These are phyloP conservation scores for Bryum argenteum DNA, from an alignment of 225 moss, liverwort and hornwort genomes.

Conservation along the genomic window DNA sequence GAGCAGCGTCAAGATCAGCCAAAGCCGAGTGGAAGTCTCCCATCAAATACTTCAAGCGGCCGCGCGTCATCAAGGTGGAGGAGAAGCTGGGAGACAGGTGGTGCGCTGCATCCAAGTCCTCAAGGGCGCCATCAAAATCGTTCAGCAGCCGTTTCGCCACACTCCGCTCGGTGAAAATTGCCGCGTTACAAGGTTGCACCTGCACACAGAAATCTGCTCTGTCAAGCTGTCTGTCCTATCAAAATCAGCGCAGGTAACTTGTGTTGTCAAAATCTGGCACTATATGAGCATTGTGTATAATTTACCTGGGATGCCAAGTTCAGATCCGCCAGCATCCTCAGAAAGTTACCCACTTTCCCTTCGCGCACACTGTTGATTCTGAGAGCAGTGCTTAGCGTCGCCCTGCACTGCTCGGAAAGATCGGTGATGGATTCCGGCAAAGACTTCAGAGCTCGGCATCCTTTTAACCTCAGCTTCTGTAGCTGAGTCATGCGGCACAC, in stretches of 20 bases:
- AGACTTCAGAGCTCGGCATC: constrained; percentile 29
- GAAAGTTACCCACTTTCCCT: constrained; percentile 36
- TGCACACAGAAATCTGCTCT: neutral
- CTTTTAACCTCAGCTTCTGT: constrained; percentile 31
- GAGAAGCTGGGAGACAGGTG: constrained; percentile 43
- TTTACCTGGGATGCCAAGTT: constrained; percentile 30
- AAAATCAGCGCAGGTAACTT: too few relatives aligned
- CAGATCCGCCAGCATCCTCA: constrained; percentile 41
- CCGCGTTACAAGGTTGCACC: constrained; percentile 38
- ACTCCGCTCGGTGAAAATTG: constrained; percentile 40
- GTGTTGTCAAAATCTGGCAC: too few relatives aligned
- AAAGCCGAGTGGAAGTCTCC: constrained; percentile 41
- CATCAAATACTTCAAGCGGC: constrained; percentile 40
- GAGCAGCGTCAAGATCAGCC: constrained; percentile 41
- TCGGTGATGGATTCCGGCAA: constrained; percentile 38
- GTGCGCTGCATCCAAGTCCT: constrained; percentile 41
- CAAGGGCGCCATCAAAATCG: constrained; percentile 39
- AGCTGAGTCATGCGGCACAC: constrained; percentile 39
- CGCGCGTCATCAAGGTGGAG: constrained; percentile 36
- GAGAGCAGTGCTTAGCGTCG: constrained; percentile 30
- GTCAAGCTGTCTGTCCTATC: neutral
- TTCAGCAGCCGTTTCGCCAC: constrained; percentile 33
- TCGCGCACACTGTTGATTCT: constrained; percentile 37
- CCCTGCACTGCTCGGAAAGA: constrained; percentile 38
- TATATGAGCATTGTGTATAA: too few relatives aligned